phyloP scores from a whole-genome alignment of 2,329 filamentous ascomycete species.

The Aspergillus niger region DNA sequence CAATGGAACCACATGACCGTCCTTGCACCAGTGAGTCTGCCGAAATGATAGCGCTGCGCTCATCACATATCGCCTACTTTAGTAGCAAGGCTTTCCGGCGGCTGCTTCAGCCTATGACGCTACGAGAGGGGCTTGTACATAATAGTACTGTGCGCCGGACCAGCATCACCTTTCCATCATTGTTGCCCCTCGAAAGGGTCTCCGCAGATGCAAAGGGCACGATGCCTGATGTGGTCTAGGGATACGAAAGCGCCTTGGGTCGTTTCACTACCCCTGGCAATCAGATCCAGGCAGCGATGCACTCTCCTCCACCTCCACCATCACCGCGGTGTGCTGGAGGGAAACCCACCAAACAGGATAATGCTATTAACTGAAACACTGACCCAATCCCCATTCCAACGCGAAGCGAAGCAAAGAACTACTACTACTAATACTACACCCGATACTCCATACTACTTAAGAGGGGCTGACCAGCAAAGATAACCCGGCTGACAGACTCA shows the following conservation, averaged over 20 bases:
- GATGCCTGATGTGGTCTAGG: background rate
- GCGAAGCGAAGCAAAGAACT: constrained; percentile 1
- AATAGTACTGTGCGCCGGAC: background rate
- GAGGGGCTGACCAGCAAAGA: constrained; percentile 6
- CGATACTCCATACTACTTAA: background rate
- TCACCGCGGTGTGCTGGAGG: background rate
- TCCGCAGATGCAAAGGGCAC: constrained; percentile 1
- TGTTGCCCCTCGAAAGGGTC: constrained; percentile 2
- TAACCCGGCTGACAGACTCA: constrained; percentile 6
- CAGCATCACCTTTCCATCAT: background rate
- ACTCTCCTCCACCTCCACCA: background rate
- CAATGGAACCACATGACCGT: constrained; percentile 11
- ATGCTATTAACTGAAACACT: background rate
- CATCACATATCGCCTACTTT: background rate
- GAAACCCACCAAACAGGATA: background rate
- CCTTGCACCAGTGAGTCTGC: background rate
- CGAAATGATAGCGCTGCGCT: background rate
- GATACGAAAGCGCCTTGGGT: constrained; percentile 4
- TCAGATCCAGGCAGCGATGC: background rate
- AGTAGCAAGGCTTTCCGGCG: background rate
- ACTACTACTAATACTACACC: no score
- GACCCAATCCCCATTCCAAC: background rate
- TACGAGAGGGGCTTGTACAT: constrained; percentile 4
- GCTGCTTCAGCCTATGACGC: constrained; percentile 7
- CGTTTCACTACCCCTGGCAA: constrained; percentile 8